Evolutionary conservation across 306 rosid genomes (phyloP).

Genomic region (Corylus americana): DNA sequence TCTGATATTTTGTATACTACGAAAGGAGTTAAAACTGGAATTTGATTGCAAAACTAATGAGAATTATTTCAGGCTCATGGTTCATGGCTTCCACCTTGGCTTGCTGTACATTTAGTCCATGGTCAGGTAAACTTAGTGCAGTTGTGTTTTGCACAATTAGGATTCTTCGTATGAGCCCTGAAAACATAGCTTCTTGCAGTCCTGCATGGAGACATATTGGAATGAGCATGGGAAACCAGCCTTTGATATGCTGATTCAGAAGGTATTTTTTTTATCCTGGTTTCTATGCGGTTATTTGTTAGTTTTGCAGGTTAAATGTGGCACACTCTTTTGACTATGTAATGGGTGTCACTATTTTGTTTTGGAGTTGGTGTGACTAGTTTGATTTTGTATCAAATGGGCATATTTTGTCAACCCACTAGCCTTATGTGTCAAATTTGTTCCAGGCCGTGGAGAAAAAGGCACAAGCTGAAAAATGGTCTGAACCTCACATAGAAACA

Average conservation of each 20-base stretch:
- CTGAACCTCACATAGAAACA: constrained; percentile 78
- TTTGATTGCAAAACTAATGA: constrained; percentile 3
- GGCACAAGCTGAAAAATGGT: constrained; percentile 85
- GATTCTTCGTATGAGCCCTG: constrained; percentile 27
- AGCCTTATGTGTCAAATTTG: constrained; percentile 31
- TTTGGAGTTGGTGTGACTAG: neutral
- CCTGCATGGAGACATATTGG: constrained; percentile 57
- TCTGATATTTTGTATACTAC: neutral
- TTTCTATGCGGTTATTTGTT: constrained; percentile 26
- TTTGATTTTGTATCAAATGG: constrained; percentile 7
- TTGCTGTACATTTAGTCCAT: constrained; percentile 55
- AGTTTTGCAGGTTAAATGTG: neutral
- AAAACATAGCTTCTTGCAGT: constrained; percentile 45
- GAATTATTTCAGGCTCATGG: constrained; percentile 59
- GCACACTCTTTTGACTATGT: neutral
- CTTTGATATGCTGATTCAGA: constrained; percentile 52
- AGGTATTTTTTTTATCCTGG: constrained; percentile 48
- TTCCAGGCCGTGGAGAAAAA: constrained; percentile 67
- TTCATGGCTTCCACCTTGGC: constrained; percentile 97
- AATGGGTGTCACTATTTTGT: neutral
- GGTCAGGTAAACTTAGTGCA: constrained; percentile 55
- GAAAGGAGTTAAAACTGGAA: neutral
- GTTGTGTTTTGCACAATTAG: constrained; percentile 11
- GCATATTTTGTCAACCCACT: neutral
- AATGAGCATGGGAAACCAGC: constrained; percentile 77